Evolutionary conservation across 176 grass and related monocot species (phyloP), one percentile per base, ranked within the genome.

Genomic region (Rhynchospora tenuis): DNA sequence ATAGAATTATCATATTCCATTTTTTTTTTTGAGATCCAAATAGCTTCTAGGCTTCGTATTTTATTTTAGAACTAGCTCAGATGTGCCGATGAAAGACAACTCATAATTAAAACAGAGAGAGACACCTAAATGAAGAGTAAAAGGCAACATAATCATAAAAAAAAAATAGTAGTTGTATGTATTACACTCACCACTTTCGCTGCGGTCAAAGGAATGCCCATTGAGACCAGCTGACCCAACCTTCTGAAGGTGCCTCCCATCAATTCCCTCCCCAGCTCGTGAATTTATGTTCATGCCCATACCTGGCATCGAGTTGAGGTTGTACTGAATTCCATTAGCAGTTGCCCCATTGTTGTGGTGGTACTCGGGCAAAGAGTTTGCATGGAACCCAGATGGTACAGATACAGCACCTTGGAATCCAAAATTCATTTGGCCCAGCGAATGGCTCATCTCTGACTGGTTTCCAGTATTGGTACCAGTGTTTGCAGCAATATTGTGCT

Each of bases 291-390:
- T 90, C 45, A 80, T 19, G 17, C 92, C 85, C 69, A 85, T 73
- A 52, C 87, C 58, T 64, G 94, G 58, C 43, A 89, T 81, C 22
- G 81, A 64, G 56, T 83, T 97, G 66, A 92, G 46, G 62, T 91
- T 91, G 69, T 89, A 94, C 24, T 85, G 84, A 48, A 84, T 9
- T 14, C 90, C 88, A 85, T 91, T 97, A 76, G 65, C 71, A 3
- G 43, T 61, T 62, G 82, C 46, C 86, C 87, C 92, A 87, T 97
- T 93, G 57, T 66, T 82, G 19, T 52, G 57, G 47, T 90, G 81
- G 73, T 85, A 83, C 14, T 91, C 89, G 46, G 94, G 94, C 27
- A 97, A 84, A 46, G 94, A 97, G 79, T 97, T 86, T 78, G 92
- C 90, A 80, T 97, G 94, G 55, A 93, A 88, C 52, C 76, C 70